These are phyloP conservation scores for Anisodus acutangulus DNA, from an alignment of 257 asterid species.

Conservation along the genomic window DNA sequence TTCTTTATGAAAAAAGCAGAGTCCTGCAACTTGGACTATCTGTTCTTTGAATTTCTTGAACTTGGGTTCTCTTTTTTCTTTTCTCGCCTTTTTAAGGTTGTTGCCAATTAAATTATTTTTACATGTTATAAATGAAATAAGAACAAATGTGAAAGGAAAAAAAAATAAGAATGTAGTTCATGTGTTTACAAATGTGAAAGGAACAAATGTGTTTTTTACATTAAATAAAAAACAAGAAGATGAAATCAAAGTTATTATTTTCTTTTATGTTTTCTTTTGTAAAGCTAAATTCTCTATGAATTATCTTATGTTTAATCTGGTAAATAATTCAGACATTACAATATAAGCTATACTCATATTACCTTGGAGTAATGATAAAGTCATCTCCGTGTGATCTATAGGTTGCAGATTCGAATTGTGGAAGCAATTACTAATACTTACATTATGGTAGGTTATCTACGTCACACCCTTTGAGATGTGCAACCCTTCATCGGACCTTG, in stretches of 20 bases:
- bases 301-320: not conserved
- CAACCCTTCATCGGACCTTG: no score
- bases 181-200: no score
- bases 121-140: not conserved
- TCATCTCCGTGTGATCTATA: no score
- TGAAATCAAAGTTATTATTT: not conserved
- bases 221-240: not conserved
- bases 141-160: not conserved
- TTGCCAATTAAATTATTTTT: not conserved
- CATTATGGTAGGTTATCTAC: no score
- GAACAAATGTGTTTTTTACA: not conserved
- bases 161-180: not conserved
- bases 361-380: no score
- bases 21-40: conserved; percentile 16
- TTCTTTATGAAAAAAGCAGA: not conserved
- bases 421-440: not conserved
- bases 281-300: not conserved
- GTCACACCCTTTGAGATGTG: no score
- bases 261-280: not conserved
- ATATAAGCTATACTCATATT: not conserved
- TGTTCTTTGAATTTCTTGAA: conserved; percentile 32
- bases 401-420: no score
- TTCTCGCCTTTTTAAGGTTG: not conserved
- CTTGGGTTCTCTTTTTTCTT: not conserved
- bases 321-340: not conserved